Evolutionary conservation across 1,139 yeast species (phyloP), one percentile per base, ranked within the genome.

Genomic region (Ogataea hybrid): DNA sequence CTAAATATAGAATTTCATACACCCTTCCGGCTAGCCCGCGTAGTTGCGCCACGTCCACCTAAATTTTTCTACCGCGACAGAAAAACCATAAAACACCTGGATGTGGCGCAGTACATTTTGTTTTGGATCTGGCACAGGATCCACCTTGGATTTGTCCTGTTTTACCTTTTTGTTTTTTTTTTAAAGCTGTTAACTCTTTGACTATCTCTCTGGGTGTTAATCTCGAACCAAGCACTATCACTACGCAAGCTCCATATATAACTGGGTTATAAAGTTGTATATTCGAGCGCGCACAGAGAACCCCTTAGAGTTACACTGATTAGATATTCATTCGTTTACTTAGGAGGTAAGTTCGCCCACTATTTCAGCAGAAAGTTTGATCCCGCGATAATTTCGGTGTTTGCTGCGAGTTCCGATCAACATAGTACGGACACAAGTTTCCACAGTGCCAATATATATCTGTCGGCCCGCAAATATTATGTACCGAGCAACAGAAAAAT

Each of bases 291-390:
- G 33, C 35, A 25, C 23, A 17, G 37, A 34, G 32, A 20, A n/a
- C n/a, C 28, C 35, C 40, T 28, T 25, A 37, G 36, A 37, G 41
- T 37, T 37, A 32, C 37, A 32, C 41, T 37, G 36, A 32, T 35
- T 29, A 21, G 41, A 37, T 32, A 9, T 31, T 31, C 41, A 27
- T 28, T 37, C 41, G 28, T 37, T 37, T 32, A 32, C 36, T 32
- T 4, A 25, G 10, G 25, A 32, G 41, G 41, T 37, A 32, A 32
- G 41, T 37, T 12, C 8, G 6, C 6, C 32, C 12, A 14, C 6
- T 25, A 6, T 25, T 35, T 25, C 25, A 15, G 35, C 28, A 18
- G 25, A 23, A 8, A 23, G 12, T 28, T 28, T 28, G 30, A 28
- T 28, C 30, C 14, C 20, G 20, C 7, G 20, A 4, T 18, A 18